phyloP scores from a whole-genome alignment of 352 stramenopile genomes.

The Phytophthora tentaculata region DNA sequence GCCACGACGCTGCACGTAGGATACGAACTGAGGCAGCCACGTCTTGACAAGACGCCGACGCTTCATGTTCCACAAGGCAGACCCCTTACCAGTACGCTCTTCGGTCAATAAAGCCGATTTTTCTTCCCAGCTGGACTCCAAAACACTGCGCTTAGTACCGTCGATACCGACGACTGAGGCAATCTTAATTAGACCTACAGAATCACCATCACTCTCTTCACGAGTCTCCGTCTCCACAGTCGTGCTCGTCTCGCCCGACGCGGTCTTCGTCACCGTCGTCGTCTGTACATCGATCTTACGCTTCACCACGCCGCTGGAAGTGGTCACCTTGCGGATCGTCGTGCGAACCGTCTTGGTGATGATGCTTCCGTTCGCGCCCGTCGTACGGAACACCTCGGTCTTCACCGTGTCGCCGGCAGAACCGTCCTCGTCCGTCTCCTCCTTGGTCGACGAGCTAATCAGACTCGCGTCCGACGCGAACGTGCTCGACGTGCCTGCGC shows the following conservation, averaged over 20 bases:
- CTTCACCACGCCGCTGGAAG: slow-evolving; percentile 28
- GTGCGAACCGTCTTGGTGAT: slow-evolving; percentile 42
- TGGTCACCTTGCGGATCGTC: slow-evolving; percentile 30
- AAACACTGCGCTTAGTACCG: slow-evolving; percentile 5
- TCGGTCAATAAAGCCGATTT: slow-evolving; percentile 6
- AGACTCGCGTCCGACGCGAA: slow-evolving; percentile 24
- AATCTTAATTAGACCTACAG: slow-evolving; percentile 16
- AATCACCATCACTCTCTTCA: slow-evolving; percentile 6
- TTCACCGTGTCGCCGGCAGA: slow-evolving; percentile 25
- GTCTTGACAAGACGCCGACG: slow-evolving; percentile 34
- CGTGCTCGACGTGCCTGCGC: slow-evolving; percentile 2
- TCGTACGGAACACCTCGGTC: slow-evolving; percentile 35
- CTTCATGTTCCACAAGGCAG: slow-evolving; percentile 37
- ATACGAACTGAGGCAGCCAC: slow-evolving; percentile 40
- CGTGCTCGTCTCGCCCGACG: slow-evolving; percentile 28
- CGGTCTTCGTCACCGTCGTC: slow-evolving; percentile 34
- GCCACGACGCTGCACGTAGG: slow-evolving; percentile 40
- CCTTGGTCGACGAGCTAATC: slow-evolving; percentile 24
- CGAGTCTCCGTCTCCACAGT: slow-evolving; percentile 24
- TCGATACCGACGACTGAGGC: slow-evolving; percentile 22
- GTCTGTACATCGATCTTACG: slow-evolving; percentile 34
- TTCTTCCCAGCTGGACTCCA: slow-evolving; percentile 13
- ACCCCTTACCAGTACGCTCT: slow-evolving; percentile 28
- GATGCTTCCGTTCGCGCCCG: slow-evolving; percentile 25
- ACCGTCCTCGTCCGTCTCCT: slow-evolving; percentile 31